Percentiles rank a stretch among this genome's conserved stretches.
These are phyloP conservation scores for Penicillium fimorum DNA, from an alignment of 495 filamentous ascomycete species.

Conservation along the genomic window DNA sequence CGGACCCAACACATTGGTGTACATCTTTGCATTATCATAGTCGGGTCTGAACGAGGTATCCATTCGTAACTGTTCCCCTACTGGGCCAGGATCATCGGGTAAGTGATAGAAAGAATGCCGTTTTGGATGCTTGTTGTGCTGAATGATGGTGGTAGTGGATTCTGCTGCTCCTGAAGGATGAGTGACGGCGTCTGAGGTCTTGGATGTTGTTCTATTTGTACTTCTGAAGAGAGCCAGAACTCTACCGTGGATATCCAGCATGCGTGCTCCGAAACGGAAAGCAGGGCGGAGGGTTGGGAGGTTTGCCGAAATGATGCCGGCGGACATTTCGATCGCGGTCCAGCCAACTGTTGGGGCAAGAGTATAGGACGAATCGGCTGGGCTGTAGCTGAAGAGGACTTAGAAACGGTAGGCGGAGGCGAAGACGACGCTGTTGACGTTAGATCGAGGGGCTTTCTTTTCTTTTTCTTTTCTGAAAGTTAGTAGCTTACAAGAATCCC, in stretches of 20 bases:
- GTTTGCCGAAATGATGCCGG: constrained; percentile 46
- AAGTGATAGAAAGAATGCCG: not conserved
- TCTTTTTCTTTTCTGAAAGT: not conserved
- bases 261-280: not conserved
- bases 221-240: not conserved
- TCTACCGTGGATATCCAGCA: not conserved
- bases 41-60: not conserved
- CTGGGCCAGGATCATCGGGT: not conserved
- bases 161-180: not conserved
- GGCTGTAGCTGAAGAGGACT: not conserved
- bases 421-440: not conserved
- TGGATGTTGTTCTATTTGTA: not conserved
- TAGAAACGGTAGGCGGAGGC: not conserved
- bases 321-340: constrained; percentile 47
- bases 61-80: not conserved
- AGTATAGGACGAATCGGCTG: constrained; percentile 34
- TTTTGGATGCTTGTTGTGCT: not conserved
- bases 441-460: not conserved
- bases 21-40: not conserved
- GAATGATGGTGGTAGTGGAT: not conserved
- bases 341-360: constrained; percentile 43
- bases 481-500: not conserved
- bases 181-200: not conserved
- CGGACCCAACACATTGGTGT: not conserved
- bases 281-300: constrained; percentile 43